Base-by-base conservation (phyloP, 1,284 basidiomycete species). In the Leucoagaricus sp. region DNA sequence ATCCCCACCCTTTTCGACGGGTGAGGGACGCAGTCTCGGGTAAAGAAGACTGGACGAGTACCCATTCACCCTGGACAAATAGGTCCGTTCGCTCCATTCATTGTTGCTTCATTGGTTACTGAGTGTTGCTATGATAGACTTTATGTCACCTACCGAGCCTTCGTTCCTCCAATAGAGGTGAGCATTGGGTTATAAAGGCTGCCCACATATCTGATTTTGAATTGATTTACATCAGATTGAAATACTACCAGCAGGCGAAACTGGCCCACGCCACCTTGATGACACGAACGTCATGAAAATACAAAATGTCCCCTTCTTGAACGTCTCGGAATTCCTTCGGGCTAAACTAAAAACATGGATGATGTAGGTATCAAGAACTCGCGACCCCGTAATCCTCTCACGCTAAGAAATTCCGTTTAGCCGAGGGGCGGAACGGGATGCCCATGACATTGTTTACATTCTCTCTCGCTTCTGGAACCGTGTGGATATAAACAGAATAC, bases 301-400 rank as follows among this genome's bases (percentile, higher is more conserved):
- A 34, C 83, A 85, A 58, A 79, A 81, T 23, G 72, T 91, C 5
- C 90, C 89, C 10, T 91, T 91, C 74, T 72, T 92, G 61, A 86
- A 86, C 21, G 75, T 89, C 58, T 89, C 89, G 41, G 89, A 92
- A 68, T 91, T 91, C 71, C 74, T 91, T 64, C 78, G 89, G 63
- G 88, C 88, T 41, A 91, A 91, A 74, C 75, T 91, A 55, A 91
- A 88, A 63, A 72, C 82, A 12, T 91, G 89, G 89, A 76, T 83
- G 62, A 86, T 88, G 89, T 88, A 75, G 67, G 86, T 71, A 54
- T 33, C 49, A 49, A 41, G 10, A 55, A 36, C 48, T 46, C 55
- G 58, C 55, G 54, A 54, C 59, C 51, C 45, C 38, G 21, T 61
- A 38, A 53, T n/a, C n/a, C 50, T 42, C 57, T 63, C 64, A 58